Evolutionary conservation across 140 eudicot species (phyloP), one percentile per base, ranked within the genome.

Genomic region (Oenanthe javanica): DNA sequence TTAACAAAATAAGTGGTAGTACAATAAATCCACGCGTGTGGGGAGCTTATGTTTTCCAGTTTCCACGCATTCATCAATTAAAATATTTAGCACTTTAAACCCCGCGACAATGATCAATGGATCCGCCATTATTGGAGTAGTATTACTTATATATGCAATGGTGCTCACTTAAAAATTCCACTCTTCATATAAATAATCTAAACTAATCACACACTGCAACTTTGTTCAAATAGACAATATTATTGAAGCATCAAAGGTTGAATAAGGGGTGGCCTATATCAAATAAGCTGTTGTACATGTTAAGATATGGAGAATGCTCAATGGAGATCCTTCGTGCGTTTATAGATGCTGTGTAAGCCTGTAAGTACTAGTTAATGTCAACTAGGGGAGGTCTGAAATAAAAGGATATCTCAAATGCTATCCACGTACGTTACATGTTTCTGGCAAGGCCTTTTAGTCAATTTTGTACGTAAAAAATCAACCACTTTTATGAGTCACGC

Each of bases 71-170:
- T n/a, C 12, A 36, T 12, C 57, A 23, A 9, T 74, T 23, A 45
- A 0, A n/a, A 6, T 45, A 16, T 45, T 46, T 16, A 63, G 77
- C 57, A 74, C 77, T 74, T 46, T 46, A 47, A 74, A 14, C 25
- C 78, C 59, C 19, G 31, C 31, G 59, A 74, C 78, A 74, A 74
- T 7, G 78, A 47, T 47, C 78, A 47, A n/a, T 74, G 40, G 38
- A 46, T 31, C 78, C 31, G 57, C 78, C 36, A 13, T 21, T 73
- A 16, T 10, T 31, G 36, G 36, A 31, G 36, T 31, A 31, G 36
- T 31, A 31, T 31, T 31, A 31, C 36, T 31, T 31, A 31, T 31
- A 31, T 42, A 1, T 23, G 70, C 15, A 23, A 3, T 61, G 38
- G 25, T 18, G 49, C 49, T 18, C 48, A 42, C 45, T 25, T 73